These are phyloP conservation scores for Paracamarosporium sp. DNA, from an alignment of 2,329 filamentous ascomycete genomes.

Conservation along the genomic window DNA sequence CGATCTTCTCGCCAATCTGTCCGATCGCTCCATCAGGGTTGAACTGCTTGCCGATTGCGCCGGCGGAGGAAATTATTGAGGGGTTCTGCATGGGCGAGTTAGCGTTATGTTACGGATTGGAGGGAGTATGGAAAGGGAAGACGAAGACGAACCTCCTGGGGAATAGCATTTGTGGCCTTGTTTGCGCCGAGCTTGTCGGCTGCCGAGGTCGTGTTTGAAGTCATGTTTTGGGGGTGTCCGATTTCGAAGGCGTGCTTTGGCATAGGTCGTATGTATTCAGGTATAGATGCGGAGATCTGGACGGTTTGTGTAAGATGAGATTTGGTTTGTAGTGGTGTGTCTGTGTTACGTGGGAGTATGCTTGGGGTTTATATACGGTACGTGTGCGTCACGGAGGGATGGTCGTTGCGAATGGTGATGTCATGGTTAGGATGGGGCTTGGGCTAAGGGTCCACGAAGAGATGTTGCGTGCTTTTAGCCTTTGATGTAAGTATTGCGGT, in stretches of 20 bases:
- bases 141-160: constrained; percentile 24
- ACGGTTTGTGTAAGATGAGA: background rate
- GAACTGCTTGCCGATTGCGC: constrained; percentile 63
- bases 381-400: constrained; percentile 3
- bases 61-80: constrained; percentile 56
- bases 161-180: constrained; percentile 39
- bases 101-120: background rate
- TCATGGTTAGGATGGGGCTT: background rate
- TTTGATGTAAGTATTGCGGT: background rate
- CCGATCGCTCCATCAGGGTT: constrained; percentile 59
- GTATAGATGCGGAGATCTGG: too few relatives aligned
- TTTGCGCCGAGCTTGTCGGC: constrained; percentile 38
- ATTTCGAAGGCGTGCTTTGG: constrained; percentile 3
- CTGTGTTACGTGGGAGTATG: constrained; percentile 1
- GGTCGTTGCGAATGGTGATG: constrained; percentile 1
- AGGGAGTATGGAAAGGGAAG: background rate
- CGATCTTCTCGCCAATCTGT: constrained; percentile 58
- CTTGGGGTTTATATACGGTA: constrained; percentile 4
- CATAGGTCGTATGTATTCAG: background rate
- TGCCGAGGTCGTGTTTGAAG: constrained; percentile 16
- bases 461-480: background rate
- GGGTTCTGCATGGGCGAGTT: constrained; percentile 30
- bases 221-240: background rate
- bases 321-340: background rate
- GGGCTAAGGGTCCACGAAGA: background rate